A percentile compares a stretch with the other conserved stretches of the same genome.
phyloP scores from a whole-genome alignment of 257 asterid species.

The Galeopsis tetrahit region DNA sequence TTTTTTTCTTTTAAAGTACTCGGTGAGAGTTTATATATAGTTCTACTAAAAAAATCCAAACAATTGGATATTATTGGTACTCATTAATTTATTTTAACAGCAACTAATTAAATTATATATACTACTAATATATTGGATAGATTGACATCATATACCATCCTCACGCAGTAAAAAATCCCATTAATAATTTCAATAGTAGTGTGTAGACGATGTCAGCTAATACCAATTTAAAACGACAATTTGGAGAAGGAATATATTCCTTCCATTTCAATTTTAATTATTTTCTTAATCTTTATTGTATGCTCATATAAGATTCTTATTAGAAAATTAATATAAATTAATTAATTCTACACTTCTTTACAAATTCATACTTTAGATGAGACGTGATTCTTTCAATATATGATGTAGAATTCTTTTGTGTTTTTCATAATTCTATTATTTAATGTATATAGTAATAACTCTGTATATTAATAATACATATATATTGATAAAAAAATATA shows the following conservation, averaged over 20 bases:
- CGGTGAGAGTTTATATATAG: neutral
- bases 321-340: too few species aligned
- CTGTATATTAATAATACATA: neutral
- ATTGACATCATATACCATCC: conserved; percentile 5
- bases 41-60: neutral
- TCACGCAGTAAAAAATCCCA: conserved; percentile 13
- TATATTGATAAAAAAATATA: neutral
- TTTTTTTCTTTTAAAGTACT: neutral
- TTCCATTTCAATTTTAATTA: conserved; percentile 26
- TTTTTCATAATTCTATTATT: neutral
- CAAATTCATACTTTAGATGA: too few species aligned
- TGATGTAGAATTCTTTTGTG: too few species aligned
- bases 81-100: neutral
- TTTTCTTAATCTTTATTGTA: neutral
- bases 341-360: too few species aligned
- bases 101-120: conserved; percentile 8
- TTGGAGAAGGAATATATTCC: conserved; percentile 31
- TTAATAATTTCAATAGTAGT: neutral
- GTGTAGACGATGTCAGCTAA: conserved; percentile 19
- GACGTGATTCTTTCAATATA: too few species aligned
- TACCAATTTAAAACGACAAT: conserved; percentile 15
- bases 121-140: neutral
- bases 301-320: neutral
- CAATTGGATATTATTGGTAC: neutral
- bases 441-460: too few species aligned